Conservation (phyloP, 305 asterid genomes). For the Ilex paraguariensis region DNA sequence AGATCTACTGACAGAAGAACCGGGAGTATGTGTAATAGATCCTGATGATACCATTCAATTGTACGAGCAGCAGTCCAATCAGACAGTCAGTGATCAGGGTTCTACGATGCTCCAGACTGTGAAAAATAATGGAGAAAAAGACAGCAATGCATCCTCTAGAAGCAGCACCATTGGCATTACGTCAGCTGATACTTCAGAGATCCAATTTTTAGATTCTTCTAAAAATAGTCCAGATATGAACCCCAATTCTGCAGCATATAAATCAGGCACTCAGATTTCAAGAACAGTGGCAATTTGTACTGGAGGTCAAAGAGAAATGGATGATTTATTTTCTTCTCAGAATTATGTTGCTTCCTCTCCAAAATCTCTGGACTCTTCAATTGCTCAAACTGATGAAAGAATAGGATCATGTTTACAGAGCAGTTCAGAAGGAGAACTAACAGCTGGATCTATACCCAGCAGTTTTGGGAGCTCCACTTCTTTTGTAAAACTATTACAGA, state of each 20-base stretch:
- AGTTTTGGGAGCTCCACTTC: slow-evolving; percentile 32
- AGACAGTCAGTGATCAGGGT: slow-evolving; percentile 29
- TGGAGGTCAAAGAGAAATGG: slow-evolving; percentile 49
- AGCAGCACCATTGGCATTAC: slow-evolving; percentile 25
- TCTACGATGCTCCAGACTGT: slow-evolving; percentile 27
- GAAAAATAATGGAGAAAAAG: slow-evolving; percentile 36
- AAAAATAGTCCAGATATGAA: slow-evolving; percentile 32
- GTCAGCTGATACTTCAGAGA: slow-evolving; percentile 26
- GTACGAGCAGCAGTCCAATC: slow-evolving; percentile 34
- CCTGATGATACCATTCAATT: slow-evolving; percentile 40
- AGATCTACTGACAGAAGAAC: slow-evolving; percentile 32
- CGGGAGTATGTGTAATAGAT: slow-evolving; percentile 39
- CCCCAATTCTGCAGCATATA: slow-evolving; percentile 33
- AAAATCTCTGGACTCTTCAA: slow-evolving; percentile 47
- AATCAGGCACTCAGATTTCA: slow-evolving; percentile 19
- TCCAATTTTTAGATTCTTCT: slow-evolving; percentile 33
- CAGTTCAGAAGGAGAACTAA: slow-evolving; percentile 46
- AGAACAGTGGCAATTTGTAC: slow-evolving; percentile 22
- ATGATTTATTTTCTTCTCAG: slow-evolving; percentile 66
- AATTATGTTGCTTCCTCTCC: slow-evolving; percentile 59
- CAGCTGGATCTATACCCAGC: slow-evolving; percentile 25
- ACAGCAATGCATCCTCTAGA: slow-evolving; percentile 23
- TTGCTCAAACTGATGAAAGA: slow-evolving; percentile 43
- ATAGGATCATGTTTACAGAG: slow-evolving; percentile 38
- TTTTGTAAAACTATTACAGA: slow-evolving; percentile 50